Evolutionary conservation across 192 early-diverging fungal genomes (phyloP).

Genomic region (Backusella sp.): DNA sequence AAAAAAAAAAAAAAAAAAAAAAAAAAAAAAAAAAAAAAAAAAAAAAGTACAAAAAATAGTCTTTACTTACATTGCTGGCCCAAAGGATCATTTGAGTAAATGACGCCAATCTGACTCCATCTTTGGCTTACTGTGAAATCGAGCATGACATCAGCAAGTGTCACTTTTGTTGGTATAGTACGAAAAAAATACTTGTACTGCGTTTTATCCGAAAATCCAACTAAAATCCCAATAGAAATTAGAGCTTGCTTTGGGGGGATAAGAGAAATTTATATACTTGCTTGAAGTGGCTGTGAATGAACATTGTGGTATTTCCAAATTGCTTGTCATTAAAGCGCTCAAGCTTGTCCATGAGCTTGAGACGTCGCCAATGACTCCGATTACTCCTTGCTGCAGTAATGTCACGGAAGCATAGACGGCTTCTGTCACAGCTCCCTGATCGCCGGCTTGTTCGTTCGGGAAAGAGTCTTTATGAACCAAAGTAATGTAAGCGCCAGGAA

Average conservation of each 20-base stretch:
- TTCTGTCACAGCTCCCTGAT: conserved; percentile 39
- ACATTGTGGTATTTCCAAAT: conserved; percentile 47
- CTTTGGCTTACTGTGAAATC: conserved; percentile 40
- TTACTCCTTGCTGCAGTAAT: conserved; percentile 41
- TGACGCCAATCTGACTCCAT: conserved; percentile 41
- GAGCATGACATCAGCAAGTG: conserved; percentile 41
- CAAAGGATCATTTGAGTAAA: conserved; percentile 40
- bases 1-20: neutral
- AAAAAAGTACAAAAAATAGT: neutral
- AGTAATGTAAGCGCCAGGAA: conserved; percentile 45
- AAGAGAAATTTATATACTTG: conserved; percentile 19
- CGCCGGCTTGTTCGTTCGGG: conserved; percentile 30
- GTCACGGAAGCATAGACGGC: conserved; percentile 46
- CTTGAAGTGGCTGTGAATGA: conserved; percentile 48
- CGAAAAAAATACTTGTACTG: conserved; percentile 46
- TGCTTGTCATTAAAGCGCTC: conserved; percentile 43
- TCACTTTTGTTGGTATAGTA: conserved; percentile 46
- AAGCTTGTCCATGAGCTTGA: conserved; percentile 42
- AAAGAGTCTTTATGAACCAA: conserved; percentile 45
- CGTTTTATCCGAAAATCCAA: conserved; percentile 39
- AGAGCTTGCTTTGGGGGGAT: neutral
- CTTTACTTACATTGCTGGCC: conserved; percentile 43
- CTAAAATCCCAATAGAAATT: conserved; percentile 20
- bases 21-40: neutral
- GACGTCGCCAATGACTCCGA: conserved; percentile 48